These are phyloP conservation scores for Auricularia cornea DNA, from an alignment of 768 basidiomycete genomes.

Conservation along the genomic window DNA sequence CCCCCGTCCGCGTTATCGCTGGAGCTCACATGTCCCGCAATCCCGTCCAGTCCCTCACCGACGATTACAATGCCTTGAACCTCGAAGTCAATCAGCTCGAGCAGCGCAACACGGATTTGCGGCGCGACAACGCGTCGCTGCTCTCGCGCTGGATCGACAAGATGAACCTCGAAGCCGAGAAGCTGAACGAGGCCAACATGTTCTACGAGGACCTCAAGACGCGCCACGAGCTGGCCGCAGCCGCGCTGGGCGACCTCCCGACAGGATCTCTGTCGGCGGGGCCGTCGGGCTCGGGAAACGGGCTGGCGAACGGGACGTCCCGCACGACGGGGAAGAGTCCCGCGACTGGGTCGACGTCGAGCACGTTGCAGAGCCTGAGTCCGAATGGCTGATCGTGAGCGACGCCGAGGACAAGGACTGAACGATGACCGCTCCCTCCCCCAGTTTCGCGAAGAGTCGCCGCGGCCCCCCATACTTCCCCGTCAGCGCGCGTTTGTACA, in stretches of 20 bases:
- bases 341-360: constrained; percentile 54
- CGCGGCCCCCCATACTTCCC: neutral
- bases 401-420: constrained; percentile 17
- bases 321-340: constrained; percentile 2
- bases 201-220: constrained; percentile 85
- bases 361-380: constrained; percentile 60
- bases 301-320: constrained; percentile 41
- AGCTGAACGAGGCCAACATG: constrained; percentile 89
- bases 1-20: too few relatives aligned
- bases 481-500: neutral
- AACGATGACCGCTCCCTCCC: neutral
- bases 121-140: constrained; percentile 89
- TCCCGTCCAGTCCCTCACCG: constrained; percentile 68
- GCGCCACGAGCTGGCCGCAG: constrained; percentile 38
- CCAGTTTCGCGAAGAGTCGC: neutral
- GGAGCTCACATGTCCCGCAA: too few relatives aligned
- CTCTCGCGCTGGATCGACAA: constrained; percentile 95
- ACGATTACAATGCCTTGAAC: constrained; percentile 87
- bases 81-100: constrained; percentile 87
- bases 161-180: constrained; percentile 86
- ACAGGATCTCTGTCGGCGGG: constrained; percentile 10
- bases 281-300: constrained; percentile 60
- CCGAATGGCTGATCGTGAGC: constrained; percentile 84
- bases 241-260: constrained; percentile 32
- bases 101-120: constrained; percentile 76